Conservation (phyloP, 2,329 filamentous ascomycete species). For the Cytospora piceae region DNA sequence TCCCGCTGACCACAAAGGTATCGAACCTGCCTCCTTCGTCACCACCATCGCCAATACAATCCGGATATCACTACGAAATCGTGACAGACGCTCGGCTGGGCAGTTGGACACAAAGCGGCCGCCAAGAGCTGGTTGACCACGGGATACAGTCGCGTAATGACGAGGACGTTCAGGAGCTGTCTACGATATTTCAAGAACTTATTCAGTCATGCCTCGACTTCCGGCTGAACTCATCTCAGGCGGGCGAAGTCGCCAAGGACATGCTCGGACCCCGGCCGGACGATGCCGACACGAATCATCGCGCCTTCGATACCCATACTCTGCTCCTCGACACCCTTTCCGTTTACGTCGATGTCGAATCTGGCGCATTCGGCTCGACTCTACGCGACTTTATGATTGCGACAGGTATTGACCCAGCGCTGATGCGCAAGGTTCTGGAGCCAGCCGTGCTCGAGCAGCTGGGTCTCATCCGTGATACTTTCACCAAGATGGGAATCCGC, state of each 20-base stretch:
- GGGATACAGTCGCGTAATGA: conserved; percentile 67
- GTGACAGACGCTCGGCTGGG: conserved; percentile 71
- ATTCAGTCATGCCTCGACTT: conserved; percentile 74
- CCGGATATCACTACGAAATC: conserved; percentile 72
- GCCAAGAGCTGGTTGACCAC: conserved; percentile 67
- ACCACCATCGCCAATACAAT: conserved; percentile 41
- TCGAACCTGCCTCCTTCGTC: conserved; percentile 36
- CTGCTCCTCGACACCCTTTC: conserved; percentile 84
- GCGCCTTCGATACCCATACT: conserved; percentile 63
- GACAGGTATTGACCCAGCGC: conserved; percentile 70
- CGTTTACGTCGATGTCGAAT: conserved; percentile 74
- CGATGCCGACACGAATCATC: conserved; percentile 54
- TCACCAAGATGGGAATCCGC: conserved; percentile 79
- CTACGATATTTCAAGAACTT: conserved; percentile 82
- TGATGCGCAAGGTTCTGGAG: conserved; percentile 85
- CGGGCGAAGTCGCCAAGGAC: conserved; percentile 73
- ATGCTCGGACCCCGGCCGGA: conserved; percentile 65
- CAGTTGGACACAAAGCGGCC: conserved; percentile 70
- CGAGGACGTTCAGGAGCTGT: conserved; percentile 70
- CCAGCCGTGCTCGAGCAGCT: conserved; percentile 73
- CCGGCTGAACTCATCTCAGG: conserved; percentile 67
- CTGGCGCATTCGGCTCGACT: conserved; percentile 49
- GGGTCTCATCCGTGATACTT: conserved; percentile 82
- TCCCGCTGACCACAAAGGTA: conserved; percentile 24
- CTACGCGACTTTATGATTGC: conserved; percentile 72